Conservation (phyloP, 2,329 filamentous ascomycete genomes). For the Beauveria bassiana region DNA sequence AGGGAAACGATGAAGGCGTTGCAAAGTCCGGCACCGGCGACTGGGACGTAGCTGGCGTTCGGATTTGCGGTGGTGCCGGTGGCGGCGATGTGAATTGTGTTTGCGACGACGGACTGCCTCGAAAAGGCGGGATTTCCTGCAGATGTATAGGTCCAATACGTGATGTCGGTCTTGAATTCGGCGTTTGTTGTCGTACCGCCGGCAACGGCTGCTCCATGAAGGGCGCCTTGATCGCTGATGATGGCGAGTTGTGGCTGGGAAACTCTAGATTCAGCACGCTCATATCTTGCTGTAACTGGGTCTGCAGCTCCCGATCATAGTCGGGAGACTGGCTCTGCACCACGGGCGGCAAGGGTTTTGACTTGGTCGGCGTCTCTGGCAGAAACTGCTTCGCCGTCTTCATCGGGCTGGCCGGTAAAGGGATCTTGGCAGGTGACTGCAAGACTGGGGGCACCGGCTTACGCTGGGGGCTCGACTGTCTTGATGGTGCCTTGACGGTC, state of each 20-base stretch:
- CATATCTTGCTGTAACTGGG: constrained; percentile 58
- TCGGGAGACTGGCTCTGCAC: constrained; percentile 46
- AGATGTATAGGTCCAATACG: constrained; percentile 35
- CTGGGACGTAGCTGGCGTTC: constrained; percentile 22
- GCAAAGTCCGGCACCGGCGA: constrained; percentile 25
- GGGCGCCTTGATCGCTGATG: constrained; percentile 19
- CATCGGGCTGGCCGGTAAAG: constrained; percentile 42
- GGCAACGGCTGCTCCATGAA: constrained; percentile 14
- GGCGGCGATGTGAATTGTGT: constrained; percentile 14
- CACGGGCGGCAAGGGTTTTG: constrained; percentile 39
- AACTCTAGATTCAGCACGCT: constrained; percentile 43
- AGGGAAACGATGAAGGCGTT: constrained; percentile 45
- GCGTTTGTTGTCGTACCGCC: constrained; percentile 13
- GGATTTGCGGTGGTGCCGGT: constrained; percentile 7
- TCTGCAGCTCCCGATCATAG: constrained; percentile 53
- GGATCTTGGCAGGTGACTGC: constrained; percentile 50
- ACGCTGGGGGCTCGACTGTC: constrained; percentile 53
- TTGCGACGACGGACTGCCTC: constrained; percentile 30
- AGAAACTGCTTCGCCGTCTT: constrained; percentile 23
- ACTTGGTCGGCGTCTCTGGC: constrained; percentile 37
- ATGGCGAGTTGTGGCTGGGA: constrained; percentile 5
- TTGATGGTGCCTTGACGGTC: constrained; percentile 50
- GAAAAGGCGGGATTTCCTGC: constrained; percentile 49
- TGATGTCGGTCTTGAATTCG: constrained; percentile 28
- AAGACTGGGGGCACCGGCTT: constrained; percentile 36